phyloP scores from a whole-genome alignment of 371 early-diverging fungal species.

The Batkoa obscura region DNA sequence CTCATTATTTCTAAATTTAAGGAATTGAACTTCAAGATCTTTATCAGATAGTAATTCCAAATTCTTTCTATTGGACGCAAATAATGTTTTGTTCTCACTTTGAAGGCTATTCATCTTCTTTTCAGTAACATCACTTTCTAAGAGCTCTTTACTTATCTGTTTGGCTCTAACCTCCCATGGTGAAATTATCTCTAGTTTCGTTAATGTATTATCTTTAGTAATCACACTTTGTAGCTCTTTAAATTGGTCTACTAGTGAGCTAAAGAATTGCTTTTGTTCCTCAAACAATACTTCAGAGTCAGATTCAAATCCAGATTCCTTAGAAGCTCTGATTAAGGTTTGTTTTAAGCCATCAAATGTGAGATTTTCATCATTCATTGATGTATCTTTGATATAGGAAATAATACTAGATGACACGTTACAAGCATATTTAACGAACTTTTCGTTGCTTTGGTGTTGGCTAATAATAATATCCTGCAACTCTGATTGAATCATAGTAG shows the following conservation, averaged over 20 bases:
- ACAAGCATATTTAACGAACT: neutral
- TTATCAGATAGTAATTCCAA: constrained; percentile 60
- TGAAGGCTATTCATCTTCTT: constrained; percentile 47
- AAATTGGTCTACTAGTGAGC: too few species aligned
- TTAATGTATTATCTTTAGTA: neutral
- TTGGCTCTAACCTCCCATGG: constrained; percentile 69
- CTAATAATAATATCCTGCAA: neutral
- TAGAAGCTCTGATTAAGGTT: neutral
- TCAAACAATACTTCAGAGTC: constrained; percentile 6
- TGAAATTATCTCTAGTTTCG: too few species aligned
- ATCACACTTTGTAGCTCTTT: neutral
- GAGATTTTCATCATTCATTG: neutral
- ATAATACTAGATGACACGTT: neutral
- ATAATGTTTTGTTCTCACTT: constrained; percentile 54
- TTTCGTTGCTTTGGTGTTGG: neutral
- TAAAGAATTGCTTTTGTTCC: too few species aligned
- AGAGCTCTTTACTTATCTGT: constrained; percentile 51
- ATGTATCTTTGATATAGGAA: neutral
- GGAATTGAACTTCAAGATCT: constrained; percentile 48
- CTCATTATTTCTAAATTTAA: constrained; percentile 46
- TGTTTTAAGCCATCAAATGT: neutral
- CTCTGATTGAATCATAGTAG: neutral
- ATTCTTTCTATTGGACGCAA: constrained; percentile 51
- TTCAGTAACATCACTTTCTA: constrained; percentile 57
- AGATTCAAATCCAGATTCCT: neutral